Percentiles rank a stretch among this genome's conserved stretches.
Evolutionary conservation across 345 rosid genomes (phyloP).

Genomic region (Gossypium australe): DNA sequence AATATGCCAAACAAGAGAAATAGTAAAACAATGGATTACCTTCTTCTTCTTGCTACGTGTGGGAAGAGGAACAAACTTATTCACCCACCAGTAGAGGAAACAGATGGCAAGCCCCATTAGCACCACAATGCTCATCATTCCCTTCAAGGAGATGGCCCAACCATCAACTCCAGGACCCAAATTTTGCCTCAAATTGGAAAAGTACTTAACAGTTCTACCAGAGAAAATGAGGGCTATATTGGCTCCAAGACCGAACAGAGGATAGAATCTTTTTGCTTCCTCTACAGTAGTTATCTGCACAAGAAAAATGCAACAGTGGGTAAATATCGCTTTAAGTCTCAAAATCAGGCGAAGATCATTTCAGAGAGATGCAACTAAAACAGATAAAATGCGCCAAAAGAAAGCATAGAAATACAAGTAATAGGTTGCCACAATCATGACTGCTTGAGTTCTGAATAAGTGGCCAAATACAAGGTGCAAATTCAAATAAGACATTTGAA

Average conservation of each 20-base stretch:
- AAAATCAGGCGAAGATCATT: background rate
- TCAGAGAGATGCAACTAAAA: background rate
- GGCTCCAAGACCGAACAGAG: constrained; percentile 94
- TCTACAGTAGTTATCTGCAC: constrained; percentile 90
- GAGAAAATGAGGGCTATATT: constrained; percentile 90
- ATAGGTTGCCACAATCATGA: background rate
- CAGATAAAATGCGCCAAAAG: background rate
- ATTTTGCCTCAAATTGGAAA: constrained; percentile 75
- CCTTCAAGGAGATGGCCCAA: constrained; percentile 93
- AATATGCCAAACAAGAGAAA: constrained; percentile 11
- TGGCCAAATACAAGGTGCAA: background rate
- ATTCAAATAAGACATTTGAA: background rate
- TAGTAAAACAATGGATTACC: constrained; percentile 33
- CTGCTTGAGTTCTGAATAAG: background rate
- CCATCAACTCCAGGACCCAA: constrained; percentile 99
- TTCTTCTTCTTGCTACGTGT: constrained; percentile 95
- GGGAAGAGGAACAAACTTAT: constrained; percentile 65
- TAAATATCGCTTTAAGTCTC: background rate
- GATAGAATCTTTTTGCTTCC: constrained; percentile 94
- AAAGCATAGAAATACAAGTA: background rate
- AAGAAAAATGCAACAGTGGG: constrained; percentile 13
- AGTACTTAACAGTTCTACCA: constrained; percentile 91
- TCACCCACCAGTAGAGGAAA: constrained; percentile 94
- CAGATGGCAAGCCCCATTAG: constrained; percentile 80
- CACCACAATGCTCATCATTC: constrained; percentile 95